Evolutionary conservation across 1,139 yeast genomes (phyloP).

Genomic region (Pneumocystis jirovecii): DNA sequence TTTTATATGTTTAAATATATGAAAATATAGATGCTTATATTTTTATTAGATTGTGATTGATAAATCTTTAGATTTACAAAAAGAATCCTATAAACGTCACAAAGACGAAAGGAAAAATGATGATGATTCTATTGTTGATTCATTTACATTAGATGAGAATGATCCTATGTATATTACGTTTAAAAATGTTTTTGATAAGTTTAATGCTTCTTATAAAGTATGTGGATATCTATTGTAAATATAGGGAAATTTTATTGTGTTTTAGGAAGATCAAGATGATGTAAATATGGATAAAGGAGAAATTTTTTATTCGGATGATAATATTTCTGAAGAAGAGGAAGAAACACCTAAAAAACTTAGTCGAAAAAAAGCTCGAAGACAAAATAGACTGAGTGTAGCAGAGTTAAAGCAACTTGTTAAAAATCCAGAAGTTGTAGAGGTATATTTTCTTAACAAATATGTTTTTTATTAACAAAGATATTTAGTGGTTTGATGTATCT

Average conservation of each 20-base stretch:
- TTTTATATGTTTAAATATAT: background rate
- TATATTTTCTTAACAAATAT: background rate
- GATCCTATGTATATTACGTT: conserved; percentile 4
- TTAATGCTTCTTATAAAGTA: conserved; percentile 2
- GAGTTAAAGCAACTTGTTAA: conserved; percentile 45
- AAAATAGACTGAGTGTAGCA: conserved; percentile 50
- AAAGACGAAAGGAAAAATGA: background rate
- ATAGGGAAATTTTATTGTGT: background rate
- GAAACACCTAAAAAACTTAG: conserved; percentile 18
- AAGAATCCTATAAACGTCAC: background rate
- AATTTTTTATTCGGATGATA: conserved; percentile 26
- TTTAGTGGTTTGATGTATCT: conserved; percentile 65
- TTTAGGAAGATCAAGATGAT: background rate
- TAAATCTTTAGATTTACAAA: background rate
- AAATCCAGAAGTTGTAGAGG: conserved; percentile 60
- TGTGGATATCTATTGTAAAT: background rate
- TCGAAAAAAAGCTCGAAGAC: conserved; percentile 35
- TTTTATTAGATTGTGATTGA: background rate
- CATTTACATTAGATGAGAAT: background rate
- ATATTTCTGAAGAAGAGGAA: conserved; percentile 17
- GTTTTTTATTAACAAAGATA: background rate
- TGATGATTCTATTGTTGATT: background rate
- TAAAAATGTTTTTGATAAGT: conserved; percentile 5
- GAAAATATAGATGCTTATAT: background rate
- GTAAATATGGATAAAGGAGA: conserved; percentile 19